Evolutionary conservation across 371 early-diverging fungal genomes (phyloP).

Genomic region (Conidiobolus coronatus): DNA sequence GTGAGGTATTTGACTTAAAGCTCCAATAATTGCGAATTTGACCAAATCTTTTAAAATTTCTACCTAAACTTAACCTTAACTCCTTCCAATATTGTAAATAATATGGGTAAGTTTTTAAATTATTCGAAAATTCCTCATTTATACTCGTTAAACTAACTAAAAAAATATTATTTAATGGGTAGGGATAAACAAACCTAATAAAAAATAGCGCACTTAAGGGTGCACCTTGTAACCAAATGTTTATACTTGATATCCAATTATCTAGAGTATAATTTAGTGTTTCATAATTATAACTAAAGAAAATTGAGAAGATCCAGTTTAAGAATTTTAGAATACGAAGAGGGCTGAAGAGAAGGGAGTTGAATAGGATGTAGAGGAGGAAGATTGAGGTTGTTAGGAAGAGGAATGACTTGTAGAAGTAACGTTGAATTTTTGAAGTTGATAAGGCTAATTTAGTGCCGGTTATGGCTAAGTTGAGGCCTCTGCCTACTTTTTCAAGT

Average conservation of each 20-base stretch:
- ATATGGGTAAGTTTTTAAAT: constrained; percentile 10
- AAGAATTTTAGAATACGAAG: background rate
- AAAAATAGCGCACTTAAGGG: constrained; percentile 28
- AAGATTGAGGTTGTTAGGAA: background rate
- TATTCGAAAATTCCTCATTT: constrained; percentile 13
- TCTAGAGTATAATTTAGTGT: background rate
- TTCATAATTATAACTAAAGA: background rate
- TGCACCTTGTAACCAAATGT: constrained; percentile 4
- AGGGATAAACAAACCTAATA: constrained; percentile 34
- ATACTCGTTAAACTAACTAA: constrained; percentile 24
- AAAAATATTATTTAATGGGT: constrained; percentile 35
- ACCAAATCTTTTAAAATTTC: constrained; percentile 23
- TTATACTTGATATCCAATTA: background rate
- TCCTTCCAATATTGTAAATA: constrained; percentile 24
- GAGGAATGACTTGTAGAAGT: background rate
- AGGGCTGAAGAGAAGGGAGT: background rate
- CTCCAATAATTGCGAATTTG: constrained; percentile 17
- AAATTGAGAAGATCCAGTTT: too few relatives aligned
- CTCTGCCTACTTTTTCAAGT: too few relatives aligned
- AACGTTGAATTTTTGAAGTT: background rate
- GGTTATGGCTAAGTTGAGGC: too few relatives aligned
- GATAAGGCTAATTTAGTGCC: too few relatives aligned
- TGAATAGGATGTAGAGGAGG: background rate
- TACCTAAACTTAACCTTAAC: constrained; percentile 17
- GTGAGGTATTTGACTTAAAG: constrained; percentile 24